phyloP scores from a whole-genome alignment of 1,284 basidiomycete species.

The Cystobasidiaceae sp. region DNA sequence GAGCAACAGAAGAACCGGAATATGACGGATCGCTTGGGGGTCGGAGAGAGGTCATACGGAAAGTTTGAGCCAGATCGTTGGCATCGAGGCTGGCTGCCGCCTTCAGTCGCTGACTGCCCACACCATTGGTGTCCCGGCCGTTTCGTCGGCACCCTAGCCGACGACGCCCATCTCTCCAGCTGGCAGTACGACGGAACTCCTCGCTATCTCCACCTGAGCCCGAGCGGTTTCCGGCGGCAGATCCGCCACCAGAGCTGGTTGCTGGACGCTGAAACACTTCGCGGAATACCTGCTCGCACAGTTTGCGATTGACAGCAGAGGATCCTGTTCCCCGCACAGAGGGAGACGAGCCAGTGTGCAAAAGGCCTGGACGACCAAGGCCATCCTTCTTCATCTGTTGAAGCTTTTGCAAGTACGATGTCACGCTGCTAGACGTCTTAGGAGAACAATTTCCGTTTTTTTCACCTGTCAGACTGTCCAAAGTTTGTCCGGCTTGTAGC shows the following conservation, averaged over 20 bases:
- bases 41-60: not conserved
- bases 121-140: not conserved
- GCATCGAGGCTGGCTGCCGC: constrained; percentile 23
- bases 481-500: constrained; percentile 3
- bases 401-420: not conserved
- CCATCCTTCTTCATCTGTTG: not conserved
- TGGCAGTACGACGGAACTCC: constrained; percentile 39
- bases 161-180: constrained; percentile 23
- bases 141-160: not conserved
- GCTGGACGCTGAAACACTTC: constrained; percentile 57
- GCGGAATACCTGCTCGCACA: constrained; percentile 89
- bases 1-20: not conserved
- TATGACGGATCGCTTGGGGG: not conserved
- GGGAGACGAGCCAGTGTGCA: constrained; percentile 6
- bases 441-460: not conserved
- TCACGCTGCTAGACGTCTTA: constrained; percentile 2
- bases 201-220: not conserved
- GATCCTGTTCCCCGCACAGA: constrained; percentile 64
- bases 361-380: not conserved
- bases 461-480: not conserved
- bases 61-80: not conserved
- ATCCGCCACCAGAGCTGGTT: not conserved
- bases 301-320: constrained; percentile 81
- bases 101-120: constrained; percentile 5
- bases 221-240: not conserved